phyloP scores from a whole-genome alignment of 164 flowering plant species.

The Dillenia suffruticosa region DNA sequence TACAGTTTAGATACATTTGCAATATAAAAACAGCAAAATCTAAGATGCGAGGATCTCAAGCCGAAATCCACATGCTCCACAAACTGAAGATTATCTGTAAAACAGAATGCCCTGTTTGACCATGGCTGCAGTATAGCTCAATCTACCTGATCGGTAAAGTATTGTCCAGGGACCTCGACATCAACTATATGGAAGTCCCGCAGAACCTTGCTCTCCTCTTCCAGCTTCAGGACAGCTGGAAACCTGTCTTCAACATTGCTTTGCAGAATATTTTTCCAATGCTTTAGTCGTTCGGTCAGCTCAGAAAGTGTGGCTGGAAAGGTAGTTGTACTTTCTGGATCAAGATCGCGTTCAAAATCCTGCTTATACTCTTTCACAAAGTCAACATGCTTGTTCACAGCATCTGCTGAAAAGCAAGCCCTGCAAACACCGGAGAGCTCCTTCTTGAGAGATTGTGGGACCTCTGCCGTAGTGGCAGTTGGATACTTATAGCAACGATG shows the following conservation, averaged over 20 bases:
- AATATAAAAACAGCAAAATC: no score
- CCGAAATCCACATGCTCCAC: no score
- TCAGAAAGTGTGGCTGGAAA: constrained; percentile 93
- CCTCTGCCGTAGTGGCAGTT: constrained; percentile 97
- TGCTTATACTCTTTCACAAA: constrained; percentile 98
- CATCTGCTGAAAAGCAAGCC: constrained; percentile 99
- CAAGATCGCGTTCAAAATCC: constrained; percentile 96
- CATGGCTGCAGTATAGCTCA: background rate
- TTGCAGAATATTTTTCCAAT: constrained; percentile 98
- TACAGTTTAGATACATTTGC: no score
- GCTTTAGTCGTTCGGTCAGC: constrained; percentile 86
- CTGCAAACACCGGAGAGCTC: constrained; percentile 99
- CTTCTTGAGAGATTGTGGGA: constrained; percentile 94
- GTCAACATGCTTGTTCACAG: constrained; percentile 96
- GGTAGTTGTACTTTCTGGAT: constrained; percentile 85
- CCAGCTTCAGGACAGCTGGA: constrained; percentile 95
- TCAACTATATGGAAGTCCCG: constrained; percentile 98
- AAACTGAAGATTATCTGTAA: no score
- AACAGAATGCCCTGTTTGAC: background rate
- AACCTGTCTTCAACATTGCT: constrained; percentile 96
- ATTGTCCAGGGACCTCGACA: constrained; percentile 99
- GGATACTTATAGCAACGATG: constrained; percentile 98
- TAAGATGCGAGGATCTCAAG: no score
- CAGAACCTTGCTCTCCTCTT: constrained; percentile 94
- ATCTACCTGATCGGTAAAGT: constrained; percentile 85